Evolutionary conservation across 2,329 filamentous ascomycete species (phyloP), one percentile per base, ranked within the genome.

Genomic region (Sclerotinia spermophila): DNA sequence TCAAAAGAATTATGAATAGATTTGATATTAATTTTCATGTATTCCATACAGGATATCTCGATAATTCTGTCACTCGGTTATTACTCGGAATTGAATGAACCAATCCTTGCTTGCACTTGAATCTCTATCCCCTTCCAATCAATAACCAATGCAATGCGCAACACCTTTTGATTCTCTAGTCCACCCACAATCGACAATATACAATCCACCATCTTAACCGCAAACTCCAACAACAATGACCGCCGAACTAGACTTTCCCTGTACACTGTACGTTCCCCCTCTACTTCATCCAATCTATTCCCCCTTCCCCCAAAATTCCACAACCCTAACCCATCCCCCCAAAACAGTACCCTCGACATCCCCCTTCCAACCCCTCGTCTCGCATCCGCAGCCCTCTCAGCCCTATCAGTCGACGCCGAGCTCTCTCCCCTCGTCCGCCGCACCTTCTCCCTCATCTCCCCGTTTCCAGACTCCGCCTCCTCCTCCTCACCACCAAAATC

Each of bases 351-450:
- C 58, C 73, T 78, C 72, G 75, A 77, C 71, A 74, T 78, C 71
- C 95, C 96, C 59, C 91, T 98, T 79, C 94, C 94, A 30, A 92
- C 90, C 55, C 80, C 89, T 48, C 90, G 92, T 73, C 89, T 97
- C 61, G 94, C 95, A 67, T 86, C 85, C 61, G 89, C 91, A 62
- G 94, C 95, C 58, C 86, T 92, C 48, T 86, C 87, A 76, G 88
- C 93, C 53, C 86, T 98, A 58, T 85, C 90, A 71, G 94, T 98
- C 76, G 96, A 99, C 82, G 86, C 90, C 73, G 96, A 99, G 80
- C 86, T 98, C 65, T 98, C 95, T 1, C 88, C 92, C 21, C 87
- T 96, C 17, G 95, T 98, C 69, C 86, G 85, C 60, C 89, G 95
- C 71, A 84, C 86, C 2, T 90, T 97, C 74, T 84, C 85, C 55